Evolutionary conservation across 1,284 basidiomycete genomes (phyloP).

Genomic region (Ustilago shanxiensis): DNA sequence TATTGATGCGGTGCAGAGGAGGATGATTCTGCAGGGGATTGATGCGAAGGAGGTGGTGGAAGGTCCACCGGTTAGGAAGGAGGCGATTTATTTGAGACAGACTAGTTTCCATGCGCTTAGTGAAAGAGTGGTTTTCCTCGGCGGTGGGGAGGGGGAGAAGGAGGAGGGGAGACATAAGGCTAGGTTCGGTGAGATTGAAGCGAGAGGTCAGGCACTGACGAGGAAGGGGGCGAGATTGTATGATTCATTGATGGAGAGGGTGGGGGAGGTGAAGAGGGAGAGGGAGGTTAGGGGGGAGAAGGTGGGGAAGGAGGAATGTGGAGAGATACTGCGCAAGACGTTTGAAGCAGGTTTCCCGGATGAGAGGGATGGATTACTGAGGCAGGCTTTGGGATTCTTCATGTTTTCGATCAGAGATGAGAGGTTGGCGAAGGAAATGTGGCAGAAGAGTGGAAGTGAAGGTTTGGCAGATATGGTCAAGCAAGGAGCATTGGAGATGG

Average conservation of each 20-base stretch:
- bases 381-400: constrained; percentile 64
- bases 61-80: constrained; percentile 70
- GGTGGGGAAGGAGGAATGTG: constrained; percentile 45
- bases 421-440: constrained; percentile 17
- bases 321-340: constrained; percentile 44
- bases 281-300: constrained; percentile 40
- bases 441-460: constrained; percentile 5
- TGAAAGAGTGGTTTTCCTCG: constrained; percentile 70
- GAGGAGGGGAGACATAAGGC: constrained; percentile 70
- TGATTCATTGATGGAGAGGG: constrained; percentile 48
- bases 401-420: constrained; percentile 31
- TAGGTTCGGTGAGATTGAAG: constrained; percentile 73
- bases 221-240: constrained; percentile 63
- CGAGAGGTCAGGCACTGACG: constrained; percentile 71
- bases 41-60: constrained; percentile 71
- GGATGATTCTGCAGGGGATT: constrained; percentile 70
- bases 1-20: constrained; percentile 71
- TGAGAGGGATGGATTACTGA: constrained; percentile 62
- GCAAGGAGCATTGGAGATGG: constrained; percentile 62
- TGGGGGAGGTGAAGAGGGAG: constrained; percentile 65
- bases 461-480: constrained; percentile 58
- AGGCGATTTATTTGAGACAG: constrained; percentile 71
- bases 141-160: constrained; percentile 21
- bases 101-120: constrained; percentile 72
- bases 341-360: constrained; percentile 69